phyloP scores from a whole-genome alignment of 306 rosid species.

The Trichosanthes cucumerina region DNA sequence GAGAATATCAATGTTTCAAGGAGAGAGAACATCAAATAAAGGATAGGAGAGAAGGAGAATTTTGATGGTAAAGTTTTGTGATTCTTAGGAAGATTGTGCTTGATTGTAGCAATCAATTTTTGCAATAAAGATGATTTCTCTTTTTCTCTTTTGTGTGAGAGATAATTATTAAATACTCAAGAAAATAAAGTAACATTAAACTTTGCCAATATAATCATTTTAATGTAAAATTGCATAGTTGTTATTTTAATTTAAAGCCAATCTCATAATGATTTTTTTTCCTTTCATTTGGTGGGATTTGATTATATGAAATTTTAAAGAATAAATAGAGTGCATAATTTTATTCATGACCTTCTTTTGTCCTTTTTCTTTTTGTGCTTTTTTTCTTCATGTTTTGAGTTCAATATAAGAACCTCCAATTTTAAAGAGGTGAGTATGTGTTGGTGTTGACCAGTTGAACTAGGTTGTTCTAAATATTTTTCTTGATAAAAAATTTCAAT shows the following conservation, averaged over 20 bases:
- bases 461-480: no score
- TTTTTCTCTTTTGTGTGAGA: not conserved
- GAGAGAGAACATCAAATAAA: not conserved
- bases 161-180: not conserved
- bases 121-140: not conserved
- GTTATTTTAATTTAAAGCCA: no score
- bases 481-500: no score
- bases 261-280: not conserved
- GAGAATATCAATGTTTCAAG: not conserved
- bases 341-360: no score
- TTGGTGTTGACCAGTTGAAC: no score
- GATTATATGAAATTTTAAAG: no score
- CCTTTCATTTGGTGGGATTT: not conserved
- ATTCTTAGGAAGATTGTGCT: not conserved
- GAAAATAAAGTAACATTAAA: not conserved
- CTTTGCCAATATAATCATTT: not conserved
- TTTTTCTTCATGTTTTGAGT: no score
- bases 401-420: no score
- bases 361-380: no score
- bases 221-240: not conserved
- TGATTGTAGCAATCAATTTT: conserved; percentile 1
- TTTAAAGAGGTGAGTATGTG: no score
- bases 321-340: no score
- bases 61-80: not conserved
- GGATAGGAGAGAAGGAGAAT: not conserved